Evolutionary conservation across 208 protist genomes (phyloP).

Genomic region (Crithidia fasciculata): DNA sequence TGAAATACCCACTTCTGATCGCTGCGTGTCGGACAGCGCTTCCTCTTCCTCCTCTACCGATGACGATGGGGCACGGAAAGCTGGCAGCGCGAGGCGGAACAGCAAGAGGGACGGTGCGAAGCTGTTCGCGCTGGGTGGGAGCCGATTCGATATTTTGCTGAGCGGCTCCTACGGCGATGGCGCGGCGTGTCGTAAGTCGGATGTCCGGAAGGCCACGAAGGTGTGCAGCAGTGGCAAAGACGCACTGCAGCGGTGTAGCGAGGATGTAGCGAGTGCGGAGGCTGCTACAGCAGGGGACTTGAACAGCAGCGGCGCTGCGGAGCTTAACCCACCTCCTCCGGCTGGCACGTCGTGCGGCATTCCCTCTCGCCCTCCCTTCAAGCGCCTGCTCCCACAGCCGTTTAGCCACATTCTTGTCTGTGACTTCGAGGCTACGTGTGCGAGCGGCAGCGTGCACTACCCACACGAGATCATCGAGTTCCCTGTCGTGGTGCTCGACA

Average conservation of each 20-base stretch:
- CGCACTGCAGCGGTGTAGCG: conserved; percentile 1
- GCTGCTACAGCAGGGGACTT: not conserved
- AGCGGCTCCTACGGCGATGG: conserved; percentile 24
- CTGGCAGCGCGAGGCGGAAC: not conserved
- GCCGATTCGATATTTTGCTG: conserved; percentile 68
- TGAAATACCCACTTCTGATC: no score
- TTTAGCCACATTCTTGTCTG: conserved; percentile 92
- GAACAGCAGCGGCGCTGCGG: not conserved
- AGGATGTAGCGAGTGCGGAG: conserved; percentile 1
- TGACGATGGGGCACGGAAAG: not conserved
- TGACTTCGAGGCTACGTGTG: conserved; percentile 94
- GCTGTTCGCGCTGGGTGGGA: conserved; percentile 34
- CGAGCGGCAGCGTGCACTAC: conserved; percentile 58
- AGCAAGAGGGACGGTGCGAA: not conserved
- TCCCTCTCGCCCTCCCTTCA: conserved; percentile 37
- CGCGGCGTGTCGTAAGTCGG: conserved; percentile 29
- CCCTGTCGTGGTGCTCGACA: conserved; percentile 92
- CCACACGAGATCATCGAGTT: conserved; percentile 98
- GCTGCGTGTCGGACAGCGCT: no score
- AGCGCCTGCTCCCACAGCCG: conserved; percentile 60
- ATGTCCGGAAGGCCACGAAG: conserved; percentile 43
- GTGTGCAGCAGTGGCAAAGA: conserved; percentile 26
- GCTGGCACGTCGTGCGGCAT: conserved; percentile 31
- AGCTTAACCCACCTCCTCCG: not conserved
- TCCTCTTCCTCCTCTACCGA: no score